Evolutionary conservation across 768 basidiomycete species (phyloP).

Genomic region (Kwoniella bestiolae): DNA sequence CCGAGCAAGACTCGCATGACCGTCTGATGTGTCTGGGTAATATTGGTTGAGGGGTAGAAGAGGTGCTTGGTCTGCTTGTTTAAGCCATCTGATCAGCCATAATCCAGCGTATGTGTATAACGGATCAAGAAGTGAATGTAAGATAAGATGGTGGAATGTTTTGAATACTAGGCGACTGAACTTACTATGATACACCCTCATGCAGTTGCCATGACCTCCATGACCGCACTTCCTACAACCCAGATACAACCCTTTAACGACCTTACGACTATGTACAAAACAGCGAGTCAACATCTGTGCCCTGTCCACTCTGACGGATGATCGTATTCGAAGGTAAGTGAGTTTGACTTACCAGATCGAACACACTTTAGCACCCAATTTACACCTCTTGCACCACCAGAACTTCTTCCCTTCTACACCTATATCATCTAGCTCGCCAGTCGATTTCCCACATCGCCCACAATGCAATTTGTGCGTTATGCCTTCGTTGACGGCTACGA

Average conservation of each 20-base stretch:
- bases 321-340: neutral
- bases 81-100: neutral
- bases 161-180: neutral
- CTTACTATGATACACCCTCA: conserved; percentile 45
- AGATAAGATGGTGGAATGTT: neutral
- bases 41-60: neutral
- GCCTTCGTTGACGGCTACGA: conserved; percentile 34
- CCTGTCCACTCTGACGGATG: neutral
- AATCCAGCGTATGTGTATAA: neutral
- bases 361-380: conserved; percentile 38
- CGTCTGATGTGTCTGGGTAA: neutral
- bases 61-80: conserved; percentile 14
- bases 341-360: conserved; percentile 34
- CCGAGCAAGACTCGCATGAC: neutral
- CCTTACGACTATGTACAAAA: conserved; percentile 24
- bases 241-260: conserved; percentile 43
- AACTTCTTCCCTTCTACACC: conserved; percentile 34
- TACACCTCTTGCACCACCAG: conserved; percentile 50
- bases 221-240: conserved; percentile 46
- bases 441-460: conserved; percentile 38
- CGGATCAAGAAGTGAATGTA: neutral
- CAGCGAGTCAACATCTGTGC: neutral
- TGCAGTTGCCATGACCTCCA: conserved; percentile 47
- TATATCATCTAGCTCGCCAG: conserved; percentile 46
- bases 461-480: conserved; percentile 46